Conservation (phyloP, 2,329 filamentous ascomycete species). For the Colletotrichum kahawae region DNA sequence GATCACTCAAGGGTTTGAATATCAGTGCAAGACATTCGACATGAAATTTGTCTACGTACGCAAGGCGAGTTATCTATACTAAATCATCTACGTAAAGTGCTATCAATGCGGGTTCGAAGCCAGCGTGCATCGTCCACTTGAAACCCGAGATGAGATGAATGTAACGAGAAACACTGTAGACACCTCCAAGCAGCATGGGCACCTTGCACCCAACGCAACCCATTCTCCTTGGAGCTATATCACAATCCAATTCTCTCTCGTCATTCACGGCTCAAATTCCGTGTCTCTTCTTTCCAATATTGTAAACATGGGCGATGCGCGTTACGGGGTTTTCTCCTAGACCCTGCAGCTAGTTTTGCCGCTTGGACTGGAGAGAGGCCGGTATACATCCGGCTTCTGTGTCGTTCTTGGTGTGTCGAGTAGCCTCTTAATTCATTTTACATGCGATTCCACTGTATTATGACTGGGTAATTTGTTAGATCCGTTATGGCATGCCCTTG, state of each 20-base stretch:
- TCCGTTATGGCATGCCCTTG: background rate
- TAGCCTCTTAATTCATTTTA: background rate
- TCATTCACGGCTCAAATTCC: background rate
- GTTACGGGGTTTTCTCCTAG: background rate
- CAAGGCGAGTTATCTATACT: background rate
- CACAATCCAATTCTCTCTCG: background rate
- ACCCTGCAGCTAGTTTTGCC: background rate
- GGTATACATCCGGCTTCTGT: background rate
- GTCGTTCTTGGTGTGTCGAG: background rate
- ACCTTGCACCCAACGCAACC: background rate
- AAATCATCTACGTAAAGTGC: background rate
- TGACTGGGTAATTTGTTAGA: background rate
- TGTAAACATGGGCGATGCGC: background rate
- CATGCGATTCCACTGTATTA: background rate
- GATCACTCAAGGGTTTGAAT: background rate
- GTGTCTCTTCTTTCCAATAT: background rate
- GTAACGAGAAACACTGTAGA: background rate
- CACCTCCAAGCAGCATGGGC: background rate
- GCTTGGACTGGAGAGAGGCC: background rate
- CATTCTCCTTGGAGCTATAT: background rate
- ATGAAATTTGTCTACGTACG: background rate
- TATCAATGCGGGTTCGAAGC: background rate
- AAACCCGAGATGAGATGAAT: background rate
- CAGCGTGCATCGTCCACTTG: background rate
- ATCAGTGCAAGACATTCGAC: background rate